A percentile compares a stretch with the other conserved stretches of the same genome.
These are phyloP conservation scores for Geotrichum reessii DNA, from an alignment of 1,139 yeast species.

Conservation along the genomic window DNA sequence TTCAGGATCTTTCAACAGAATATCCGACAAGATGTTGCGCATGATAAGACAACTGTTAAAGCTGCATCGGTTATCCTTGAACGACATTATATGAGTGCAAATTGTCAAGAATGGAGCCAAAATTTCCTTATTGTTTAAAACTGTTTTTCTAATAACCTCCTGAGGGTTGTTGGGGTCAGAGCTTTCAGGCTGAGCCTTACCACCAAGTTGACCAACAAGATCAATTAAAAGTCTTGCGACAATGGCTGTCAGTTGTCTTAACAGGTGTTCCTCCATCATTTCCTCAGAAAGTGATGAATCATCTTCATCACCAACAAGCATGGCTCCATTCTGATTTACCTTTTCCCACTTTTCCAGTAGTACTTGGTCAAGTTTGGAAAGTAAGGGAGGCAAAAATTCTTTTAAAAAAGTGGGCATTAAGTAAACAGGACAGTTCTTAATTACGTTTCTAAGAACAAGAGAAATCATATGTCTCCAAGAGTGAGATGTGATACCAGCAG, in stretches of 20 bases:
- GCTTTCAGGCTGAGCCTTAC: constrained; percentile 18
- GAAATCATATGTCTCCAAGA: constrained; percentile 97
- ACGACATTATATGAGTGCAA: constrained; percentile 69
- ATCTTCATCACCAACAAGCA: constrained; percentile 52
- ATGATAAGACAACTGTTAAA: constrained; percentile 81
- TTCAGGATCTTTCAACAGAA: constrained; percentile 62
- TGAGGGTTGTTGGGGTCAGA: constrained; percentile 22
- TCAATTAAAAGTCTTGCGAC: constrained; percentile 88
- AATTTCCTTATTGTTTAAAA: constrained; percentile 58
- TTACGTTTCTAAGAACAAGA: constrained; percentile 76
- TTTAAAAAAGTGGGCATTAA: constrained; percentile 65
- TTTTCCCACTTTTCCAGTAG: constrained; percentile 70
- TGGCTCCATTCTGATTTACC: constrained; percentile 64
- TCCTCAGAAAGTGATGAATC: constrained; percentile 91
- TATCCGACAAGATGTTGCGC: constrained; percentile 62
- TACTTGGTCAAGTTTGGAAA: constrained; percentile 65
- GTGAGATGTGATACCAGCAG: constrained; percentile 82
- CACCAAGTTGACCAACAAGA: constrained; percentile 62
- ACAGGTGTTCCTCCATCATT: constrained; percentile 94
- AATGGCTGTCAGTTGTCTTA: constrained; percentile 88
- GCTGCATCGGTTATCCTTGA: constrained; percentile 87
- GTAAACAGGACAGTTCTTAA: constrained; percentile 79
- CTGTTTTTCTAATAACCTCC: constrained; percentile 53
- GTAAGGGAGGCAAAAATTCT: constrained; percentile 70
- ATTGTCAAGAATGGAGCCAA: constrained; percentile 75